Base-by-base conservation (phyloP, 805 yeast genomes). In the Pichia thaimueangensis region DNA sequence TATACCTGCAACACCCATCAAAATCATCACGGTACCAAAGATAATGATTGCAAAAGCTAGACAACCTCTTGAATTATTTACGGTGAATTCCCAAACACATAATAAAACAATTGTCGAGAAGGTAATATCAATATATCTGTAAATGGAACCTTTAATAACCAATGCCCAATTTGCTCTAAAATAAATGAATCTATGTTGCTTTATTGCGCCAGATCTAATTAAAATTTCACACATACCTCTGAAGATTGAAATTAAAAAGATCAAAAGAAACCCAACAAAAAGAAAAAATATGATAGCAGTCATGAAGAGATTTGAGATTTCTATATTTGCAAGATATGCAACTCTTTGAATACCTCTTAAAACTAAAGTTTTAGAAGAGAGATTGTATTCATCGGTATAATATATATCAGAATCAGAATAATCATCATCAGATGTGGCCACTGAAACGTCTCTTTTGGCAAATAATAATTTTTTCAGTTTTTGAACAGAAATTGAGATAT, bases 301-400 rank as follows among this genome's bases (percentile, higher is more conserved):
- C 67, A 89, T 69, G 63, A 88, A 93, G 45, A 93, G 63, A 57
- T 78, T 80, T 20, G 96, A 82, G 51, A 91, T 73, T 64, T 93
- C 98, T 52, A 93, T 89, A 17, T 76, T 75, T 10, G 96, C 86
- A 53, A 82, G 64, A 59, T 69, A 93, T 0, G 96, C 80, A 6
- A 91, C 96, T 66, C 98, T 80, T 62, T 87, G 86, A 47, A 93
- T 82, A 52, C 98, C 98, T 58, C 95, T 77, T 41, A 93, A 67
- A 30, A 91, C 80, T 54, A 93, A 70, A 33, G 87, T 86, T 55
- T 82, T 84, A 6, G 82, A 67, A 2, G 82, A 64, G 37, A 82
- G 62, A 31, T 73, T 67, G 48, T 75, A 75, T 60, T 91, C 96
- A 60, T 82, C 68, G 8, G 82, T 75, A n/a, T 87, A 78, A 61